Conservation (phyloP, 306 rosid species). For the Sechiopsis laciniata region DNA sequence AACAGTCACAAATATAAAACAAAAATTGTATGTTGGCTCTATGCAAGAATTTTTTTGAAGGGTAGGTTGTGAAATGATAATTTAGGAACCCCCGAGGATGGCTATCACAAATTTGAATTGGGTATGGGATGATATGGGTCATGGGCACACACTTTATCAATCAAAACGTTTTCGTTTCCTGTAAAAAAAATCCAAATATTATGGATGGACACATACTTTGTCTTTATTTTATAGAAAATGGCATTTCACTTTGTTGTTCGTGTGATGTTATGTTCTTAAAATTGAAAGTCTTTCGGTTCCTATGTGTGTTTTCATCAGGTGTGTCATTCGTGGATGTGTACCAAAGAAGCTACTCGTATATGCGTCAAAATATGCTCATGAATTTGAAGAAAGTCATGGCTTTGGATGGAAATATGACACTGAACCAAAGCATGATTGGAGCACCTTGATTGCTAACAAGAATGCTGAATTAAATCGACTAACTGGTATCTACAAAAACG, state of each 20-base stretch:
- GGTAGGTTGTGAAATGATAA: background rate
- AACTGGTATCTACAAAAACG: constrained; percentile 77
- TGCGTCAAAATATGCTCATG: constrained; percentile 73
- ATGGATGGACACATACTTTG: background rate
- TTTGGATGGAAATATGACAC: constrained; percentile 86
- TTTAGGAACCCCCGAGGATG: background rate
- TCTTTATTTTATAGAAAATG: background rate
- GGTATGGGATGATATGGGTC: too few species aligned
- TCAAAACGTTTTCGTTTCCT: too few species aligned
- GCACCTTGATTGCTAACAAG: constrained; percentile 83
- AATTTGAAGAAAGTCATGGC: constrained; percentile 88
- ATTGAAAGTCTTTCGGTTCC: background rate
- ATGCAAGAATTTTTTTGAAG: background rate
- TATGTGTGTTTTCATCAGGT: constrained; percentile 33
- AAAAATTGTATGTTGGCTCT: background rate
- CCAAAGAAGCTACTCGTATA: constrained; percentile 87
- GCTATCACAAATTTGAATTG: background rate
- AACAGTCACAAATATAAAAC: too few species aligned
- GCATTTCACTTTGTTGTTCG: background rate
- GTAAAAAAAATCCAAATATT: background rate
- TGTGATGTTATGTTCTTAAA: background rate
- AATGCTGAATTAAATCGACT: constrained; percentile 94
- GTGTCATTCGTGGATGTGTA: constrained; percentile 96
- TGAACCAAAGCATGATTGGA: constrained; percentile 93
- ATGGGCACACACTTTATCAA: too few species aligned